Percentiles rank a stretch among this genome's conserved stretches.
phyloP scores from a whole-genome alignment of 225 moss, liverwort and hornwort genomes.

The Physcomitrium patens region DNA sequence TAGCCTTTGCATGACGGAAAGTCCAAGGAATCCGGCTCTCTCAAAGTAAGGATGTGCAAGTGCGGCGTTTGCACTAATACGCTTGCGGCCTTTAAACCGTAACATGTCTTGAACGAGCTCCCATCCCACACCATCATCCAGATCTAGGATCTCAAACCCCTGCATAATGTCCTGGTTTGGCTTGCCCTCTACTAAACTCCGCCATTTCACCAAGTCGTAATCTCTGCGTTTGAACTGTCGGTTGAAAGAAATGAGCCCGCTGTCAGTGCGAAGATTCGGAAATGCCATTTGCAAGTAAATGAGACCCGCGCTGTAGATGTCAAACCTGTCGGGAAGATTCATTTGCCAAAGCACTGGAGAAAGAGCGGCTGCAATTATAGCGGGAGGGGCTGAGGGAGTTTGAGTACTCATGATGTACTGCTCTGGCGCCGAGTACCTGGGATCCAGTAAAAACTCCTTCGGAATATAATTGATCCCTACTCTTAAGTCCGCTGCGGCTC shows the following conservation, averaged over 20 bases:
- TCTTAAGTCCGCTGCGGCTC: conserved; percentile 94
- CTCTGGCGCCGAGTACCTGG: conserved; percentile 97
- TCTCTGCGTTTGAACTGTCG: conserved; percentile 95
- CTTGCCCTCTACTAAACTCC: conserved; percentile 66
- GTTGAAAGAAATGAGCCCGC: conserved; percentile 89
- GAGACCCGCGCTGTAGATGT: conserved; percentile 88
- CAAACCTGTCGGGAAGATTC: conserved; percentile 98
- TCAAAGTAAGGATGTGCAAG: conserved; percentile 88
- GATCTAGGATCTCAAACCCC: conserved; percentile 90
- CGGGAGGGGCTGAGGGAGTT: conserved; percentile 93
- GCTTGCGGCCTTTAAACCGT: conserved; percentile 79
- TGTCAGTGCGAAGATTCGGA: conserved; percentile 84
- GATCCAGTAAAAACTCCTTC: conserved; percentile 96
- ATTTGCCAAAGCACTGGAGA: conserved; percentile 99
- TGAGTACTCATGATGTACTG: conserved; percentile 99
- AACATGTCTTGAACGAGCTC: conserved; percentile 90
- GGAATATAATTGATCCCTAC: conserved; percentile 99
- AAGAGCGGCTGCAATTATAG: conserved; percentile 85
- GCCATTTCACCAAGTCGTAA: conserved; percentile 80
- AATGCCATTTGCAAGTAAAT: conserved; percentile 96
- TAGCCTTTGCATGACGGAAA: conserved; percentile 65
- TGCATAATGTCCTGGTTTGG: conserved; percentile 70
- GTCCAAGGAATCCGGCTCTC: conserved; percentile 72
- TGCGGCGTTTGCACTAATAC: conserved; percentile 81
- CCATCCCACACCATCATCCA: conserved; percentile 94